Conservation (phyloP, 2,329 filamentous ascomycete genomes). For the Ophiostoma triangulosporum region DNA sequence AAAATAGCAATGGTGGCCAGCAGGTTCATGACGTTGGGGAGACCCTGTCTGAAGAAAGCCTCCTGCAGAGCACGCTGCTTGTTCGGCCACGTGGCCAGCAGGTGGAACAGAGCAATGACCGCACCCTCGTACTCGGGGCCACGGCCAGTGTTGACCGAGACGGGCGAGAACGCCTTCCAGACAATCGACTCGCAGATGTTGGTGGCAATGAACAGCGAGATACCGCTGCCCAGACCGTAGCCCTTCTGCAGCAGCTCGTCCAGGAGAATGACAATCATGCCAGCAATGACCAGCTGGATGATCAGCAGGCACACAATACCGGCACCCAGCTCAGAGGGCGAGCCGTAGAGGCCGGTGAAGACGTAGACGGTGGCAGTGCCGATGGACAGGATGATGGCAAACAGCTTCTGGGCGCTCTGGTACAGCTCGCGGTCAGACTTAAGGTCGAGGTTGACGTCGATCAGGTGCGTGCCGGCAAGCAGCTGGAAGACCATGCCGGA, state of each 20-base stretch:
- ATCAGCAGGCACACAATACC: conserved; percentile 98
- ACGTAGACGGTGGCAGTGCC: conserved; percentile 97
- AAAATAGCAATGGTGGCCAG: conserved; percentile 88
- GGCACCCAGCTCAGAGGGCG: conserved; percentile 89
- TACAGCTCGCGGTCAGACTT: conserved; percentile 99
- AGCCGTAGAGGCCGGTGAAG: conserved; percentile 93
- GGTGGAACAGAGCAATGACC: conserved; percentile 94
- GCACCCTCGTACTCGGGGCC: conserved; percentile 98
- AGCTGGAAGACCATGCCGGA: conserved; percentile 99
- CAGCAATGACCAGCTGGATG: conserved; percentile 92
- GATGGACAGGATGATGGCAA: conserved; percentile 94
- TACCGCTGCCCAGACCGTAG: conserved; percentile 95
- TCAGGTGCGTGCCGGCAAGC: conserved; percentile 96
- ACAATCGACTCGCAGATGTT: conserved; percentile 99
- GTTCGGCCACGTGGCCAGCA: conserved; percentile 96
- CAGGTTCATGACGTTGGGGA: conserved; percentile 99
- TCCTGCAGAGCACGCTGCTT: conserved; percentile 97
- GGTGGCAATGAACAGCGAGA: conserved; percentile 98
- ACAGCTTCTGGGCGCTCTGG: conserved; percentile 98
- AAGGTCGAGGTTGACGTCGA: conserved; percentile 99
- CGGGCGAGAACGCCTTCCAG: conserved; percentile 99
- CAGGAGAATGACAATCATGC: conserved; percentile 96
- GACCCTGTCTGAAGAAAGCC: conserved; percentile 98
- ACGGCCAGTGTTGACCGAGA: conserved; percentile 97
- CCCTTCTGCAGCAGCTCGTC: conserved; percentile 99